phyloP scores from a whole-genome alignment of 1,139 yeast species.

The Saccharomycopsis crataegensis region DNA sequence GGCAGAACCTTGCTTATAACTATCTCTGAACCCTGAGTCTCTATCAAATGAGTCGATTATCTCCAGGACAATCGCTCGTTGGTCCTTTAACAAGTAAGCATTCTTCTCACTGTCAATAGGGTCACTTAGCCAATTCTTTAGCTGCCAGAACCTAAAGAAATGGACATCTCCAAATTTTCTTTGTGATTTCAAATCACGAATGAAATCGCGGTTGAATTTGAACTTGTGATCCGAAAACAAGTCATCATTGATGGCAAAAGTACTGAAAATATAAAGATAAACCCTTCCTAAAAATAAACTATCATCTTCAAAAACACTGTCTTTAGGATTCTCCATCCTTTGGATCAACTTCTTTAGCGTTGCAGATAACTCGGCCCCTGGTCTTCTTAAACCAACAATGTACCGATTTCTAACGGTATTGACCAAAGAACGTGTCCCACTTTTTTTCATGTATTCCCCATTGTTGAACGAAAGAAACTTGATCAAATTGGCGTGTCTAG shows the following conservation, averaged over 20 bases:
- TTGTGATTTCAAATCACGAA: background rate
- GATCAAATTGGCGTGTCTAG: slow-evolving; percentile 6
- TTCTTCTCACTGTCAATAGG: slow-evolving; percentile 1
- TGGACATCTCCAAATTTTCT: background rate
- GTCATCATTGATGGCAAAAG: slow-evolving; percentile 8
- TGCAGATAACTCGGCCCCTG: slow-evolving; percentile 8
- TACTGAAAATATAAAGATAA: slow-evolving; percentile 3
- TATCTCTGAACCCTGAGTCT: background rate
- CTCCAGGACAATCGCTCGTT: slow-evolving; percentile 1
- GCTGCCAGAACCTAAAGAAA: slow-evolving; percentile 2
- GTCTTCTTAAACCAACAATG: slow-evolving; percentile 12
- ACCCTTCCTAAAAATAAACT: slow-evolving; percentile 2
- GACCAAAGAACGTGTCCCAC: background rate
- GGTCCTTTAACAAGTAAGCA: slow-evolving; percentile 3
- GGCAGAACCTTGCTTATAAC: background rate
- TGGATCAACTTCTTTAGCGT: background rate
- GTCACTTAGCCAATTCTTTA: slow-evolving; percentile 6
- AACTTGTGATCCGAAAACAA: slow-evolving; percentile 3
- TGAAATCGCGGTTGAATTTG: background rate
- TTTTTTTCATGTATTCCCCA: background rate
- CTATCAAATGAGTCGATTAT: background rate
- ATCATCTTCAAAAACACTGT: background rate
- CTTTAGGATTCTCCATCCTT: background rate
- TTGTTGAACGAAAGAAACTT: background rate
- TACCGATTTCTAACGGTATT: background rate